phyloP scores from a whole-genome alignment of 148 eudicot species.

The Arctostaphylos glauca region DNA sequence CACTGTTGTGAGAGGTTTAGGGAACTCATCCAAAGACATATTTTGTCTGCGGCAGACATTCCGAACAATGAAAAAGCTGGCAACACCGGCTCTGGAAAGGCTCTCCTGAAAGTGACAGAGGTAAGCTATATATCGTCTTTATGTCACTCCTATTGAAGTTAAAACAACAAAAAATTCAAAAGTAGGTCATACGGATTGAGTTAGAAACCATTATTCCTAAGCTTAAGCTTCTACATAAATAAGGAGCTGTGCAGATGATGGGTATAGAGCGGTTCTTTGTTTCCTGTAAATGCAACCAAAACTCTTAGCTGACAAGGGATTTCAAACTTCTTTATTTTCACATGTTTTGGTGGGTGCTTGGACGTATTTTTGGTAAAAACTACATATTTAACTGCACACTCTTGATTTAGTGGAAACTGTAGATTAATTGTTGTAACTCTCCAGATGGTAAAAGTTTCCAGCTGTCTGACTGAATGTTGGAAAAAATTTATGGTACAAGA shows the following conservation, averaged over 20 bases:
- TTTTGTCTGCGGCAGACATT: conserved; percentile 55
- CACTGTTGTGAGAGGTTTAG: conserved; percentile 94
- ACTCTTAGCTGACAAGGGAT: background rate
- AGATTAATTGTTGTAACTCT: background rate
- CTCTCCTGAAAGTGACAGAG: conserved; percentile 84
- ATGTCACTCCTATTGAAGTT: background rate
- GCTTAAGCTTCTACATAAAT: too few relatives aligned
- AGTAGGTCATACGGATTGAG: background rate
- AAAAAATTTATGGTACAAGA: background rate
- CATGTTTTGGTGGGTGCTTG: conserved; percentile 1
- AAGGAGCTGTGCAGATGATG: background rate
- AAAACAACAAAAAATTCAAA: background rate
- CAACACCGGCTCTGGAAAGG: conserved; percentile 57
- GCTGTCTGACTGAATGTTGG: conserved; percentile 1
- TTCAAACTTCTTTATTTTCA: background rate
- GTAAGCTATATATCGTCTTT: conserved; percentile 39
- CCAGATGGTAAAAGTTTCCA: background rate
- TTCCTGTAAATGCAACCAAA: conserved; percentile 12
- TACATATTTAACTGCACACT: background rate
- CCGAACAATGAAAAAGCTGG: conserved; percentile 59
- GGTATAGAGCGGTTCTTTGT: conserved; percentile 7
- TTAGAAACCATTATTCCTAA: background rate
- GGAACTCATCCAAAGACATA: conserved; percentile 80
- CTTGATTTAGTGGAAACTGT: background rate
- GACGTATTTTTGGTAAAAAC: background rate